A percentile compares a stretch with the other conserved stretches of the same genome.
Conservation (phyloP, 1,284 basidiomycete genomes). For the Naganishia sp. region DNA sequence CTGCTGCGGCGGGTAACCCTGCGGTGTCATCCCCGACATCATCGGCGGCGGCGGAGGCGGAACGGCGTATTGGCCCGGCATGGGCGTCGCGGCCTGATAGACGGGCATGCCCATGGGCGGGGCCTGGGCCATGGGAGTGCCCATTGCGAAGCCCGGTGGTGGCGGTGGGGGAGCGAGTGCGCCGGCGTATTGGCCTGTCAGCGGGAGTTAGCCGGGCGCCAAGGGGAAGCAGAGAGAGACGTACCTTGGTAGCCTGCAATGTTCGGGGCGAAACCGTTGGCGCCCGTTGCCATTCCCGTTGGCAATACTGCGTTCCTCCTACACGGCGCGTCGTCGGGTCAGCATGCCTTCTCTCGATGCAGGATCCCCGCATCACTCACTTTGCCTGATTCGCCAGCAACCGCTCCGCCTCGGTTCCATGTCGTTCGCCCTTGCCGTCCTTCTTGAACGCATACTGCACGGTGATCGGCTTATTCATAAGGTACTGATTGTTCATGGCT, state of each 20-base stretch:
- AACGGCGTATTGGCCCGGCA: constrained; percentile 34
- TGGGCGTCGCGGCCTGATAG: constrained; percentile 35
- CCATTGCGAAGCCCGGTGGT: constrained; percentile 40
- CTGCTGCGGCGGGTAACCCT: constrained; percentile 28
- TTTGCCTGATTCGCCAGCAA: constrained; percentile 91
- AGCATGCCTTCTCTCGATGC: neutral
- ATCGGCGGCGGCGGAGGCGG: constrained; percentile 53
- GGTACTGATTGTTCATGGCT: constrained; percentile 93
- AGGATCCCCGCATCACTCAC: constrained; percentile 33
- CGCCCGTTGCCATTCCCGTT: constrained; percentile 28
- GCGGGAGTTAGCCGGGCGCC: constrained; percentile 56
- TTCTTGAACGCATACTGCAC: constrained; percentile 99
- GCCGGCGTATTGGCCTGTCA: constrained; percentile 80
- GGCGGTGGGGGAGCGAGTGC: constrained; percentile 70
- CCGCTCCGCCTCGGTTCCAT: constrained; percentile 88
- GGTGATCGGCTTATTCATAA: constrained; percentile 95
- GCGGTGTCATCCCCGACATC: constrained; percentile 33
- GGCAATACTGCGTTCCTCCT: constrained; percentile 47
- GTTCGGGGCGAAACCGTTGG: constrained; percentile 50
- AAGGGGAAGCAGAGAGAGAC: constrained; percentile 26
- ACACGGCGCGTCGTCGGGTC: neutral
- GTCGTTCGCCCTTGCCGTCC: constrained; percentile 95
- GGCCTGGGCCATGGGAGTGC: constrained; percentile 41
- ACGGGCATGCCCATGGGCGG: constrained; percentile 55
- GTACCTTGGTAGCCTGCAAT: constrained; percentile 42